Conservation (phyloP, 257 asterid genomes). For the Salvia hispanica region DNA sequence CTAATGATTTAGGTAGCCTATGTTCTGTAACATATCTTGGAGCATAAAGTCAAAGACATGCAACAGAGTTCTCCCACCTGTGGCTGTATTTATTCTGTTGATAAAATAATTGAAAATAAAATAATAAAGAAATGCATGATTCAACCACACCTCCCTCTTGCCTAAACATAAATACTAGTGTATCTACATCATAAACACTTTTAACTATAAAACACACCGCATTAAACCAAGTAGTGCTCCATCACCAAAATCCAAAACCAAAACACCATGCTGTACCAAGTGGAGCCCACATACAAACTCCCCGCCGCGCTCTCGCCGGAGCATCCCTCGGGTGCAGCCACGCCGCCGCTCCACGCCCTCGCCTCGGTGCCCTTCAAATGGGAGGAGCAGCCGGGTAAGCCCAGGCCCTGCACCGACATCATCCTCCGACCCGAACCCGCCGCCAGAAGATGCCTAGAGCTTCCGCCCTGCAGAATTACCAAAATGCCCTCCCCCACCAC, state of each 20-base stretch:
- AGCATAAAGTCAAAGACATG: not conserved
- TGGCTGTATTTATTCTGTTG: too few species aligned
- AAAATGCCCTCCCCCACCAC: constrained; percentile 63
- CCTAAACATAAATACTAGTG: too few species aligned
- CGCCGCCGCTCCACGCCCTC: constrained; percentile 58
- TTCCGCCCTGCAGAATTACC: constrained; percentile 55
- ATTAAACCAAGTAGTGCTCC: too few species aligned
- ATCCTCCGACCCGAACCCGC: constrained; percentile 40
- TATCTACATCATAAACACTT: too few species aligned
- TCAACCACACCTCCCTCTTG: constrained; percentile 17
- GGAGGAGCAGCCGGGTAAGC: constrained; percentile 88
- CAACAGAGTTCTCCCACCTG: too few species aligned
- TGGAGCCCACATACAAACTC: too few species aligned
- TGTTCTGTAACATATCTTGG: too few species aligned
- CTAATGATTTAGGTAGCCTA: too few species aligned
- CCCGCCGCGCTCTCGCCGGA: constrained; percentile 42
- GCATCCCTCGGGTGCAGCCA: constrained; percentile 44
- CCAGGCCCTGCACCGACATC: constrained; percentile 63
- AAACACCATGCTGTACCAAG: too few species aligned
- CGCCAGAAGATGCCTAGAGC: constrained; percentile 49
- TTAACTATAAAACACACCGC: too few species aligned
- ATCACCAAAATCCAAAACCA: too few species aligned
- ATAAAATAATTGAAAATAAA: too few species aligned
- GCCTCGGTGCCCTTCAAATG: constrained; percentile 82
- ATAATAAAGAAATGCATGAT: constrained; percentile 20